Evolutionary conservation across 2,329 filamentous ascomycete species (phyloP).

Genomic region (Calonectria fujianensis): DNA sequence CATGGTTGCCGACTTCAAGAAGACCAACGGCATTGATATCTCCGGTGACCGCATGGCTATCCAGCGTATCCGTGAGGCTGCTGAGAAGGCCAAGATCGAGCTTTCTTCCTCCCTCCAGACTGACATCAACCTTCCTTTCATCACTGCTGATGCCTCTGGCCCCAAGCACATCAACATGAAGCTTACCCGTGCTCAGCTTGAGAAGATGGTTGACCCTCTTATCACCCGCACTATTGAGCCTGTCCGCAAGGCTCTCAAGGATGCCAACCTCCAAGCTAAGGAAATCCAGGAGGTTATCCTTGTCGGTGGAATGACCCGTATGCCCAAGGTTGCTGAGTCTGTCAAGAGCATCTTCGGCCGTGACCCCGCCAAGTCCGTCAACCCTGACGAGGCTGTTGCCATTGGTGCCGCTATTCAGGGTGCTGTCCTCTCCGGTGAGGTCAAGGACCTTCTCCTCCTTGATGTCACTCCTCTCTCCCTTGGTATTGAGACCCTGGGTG

Average conservation of each 20-base stretch:
- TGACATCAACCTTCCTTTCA: conserved; percentile 99
- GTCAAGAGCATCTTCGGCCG: conserved; percentile 98
- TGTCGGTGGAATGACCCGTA: conserved; percentile 99
- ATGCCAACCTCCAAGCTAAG: conserved; percentile 91
- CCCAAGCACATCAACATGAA: conserved; percentile 99
- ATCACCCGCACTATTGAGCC: conserved; percentile 92
- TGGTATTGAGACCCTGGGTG: conserved; percentile 98
- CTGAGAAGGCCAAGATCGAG: conserved; percentile 99
- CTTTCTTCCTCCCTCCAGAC: conserved; percentile 95
- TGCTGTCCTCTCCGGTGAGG: conserved; percentile 96
- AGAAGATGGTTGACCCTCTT: conserved; percentile 92
- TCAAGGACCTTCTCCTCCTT: conserved; percentile 95
- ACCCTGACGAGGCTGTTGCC: conserved; percentile 98
- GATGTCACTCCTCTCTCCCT: conserved; percentile 97
- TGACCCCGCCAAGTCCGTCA: conserved; percentile 97
- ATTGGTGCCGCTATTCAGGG: conserved; percentile 98
- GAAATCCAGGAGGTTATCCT: conserved; percentile 99
- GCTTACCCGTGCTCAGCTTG: conserved; percentile 93
- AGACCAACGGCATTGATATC: conserved; percentile 93
- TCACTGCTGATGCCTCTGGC: conserved; percentile 95
- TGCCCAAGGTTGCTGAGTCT: conserved; percentile 98
- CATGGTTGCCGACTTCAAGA: conserved; percentile 97
- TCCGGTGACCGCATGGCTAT: conserved; percentile 97
- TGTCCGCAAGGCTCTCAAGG: conserved; percentile 97
- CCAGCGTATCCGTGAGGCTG: conserved; percentile 98